These are phyloP conservation scores for Pythium utonaiense DNA, from an alignment of 352 stramenopile genomes.

Conservation along the genomic window DNA sequence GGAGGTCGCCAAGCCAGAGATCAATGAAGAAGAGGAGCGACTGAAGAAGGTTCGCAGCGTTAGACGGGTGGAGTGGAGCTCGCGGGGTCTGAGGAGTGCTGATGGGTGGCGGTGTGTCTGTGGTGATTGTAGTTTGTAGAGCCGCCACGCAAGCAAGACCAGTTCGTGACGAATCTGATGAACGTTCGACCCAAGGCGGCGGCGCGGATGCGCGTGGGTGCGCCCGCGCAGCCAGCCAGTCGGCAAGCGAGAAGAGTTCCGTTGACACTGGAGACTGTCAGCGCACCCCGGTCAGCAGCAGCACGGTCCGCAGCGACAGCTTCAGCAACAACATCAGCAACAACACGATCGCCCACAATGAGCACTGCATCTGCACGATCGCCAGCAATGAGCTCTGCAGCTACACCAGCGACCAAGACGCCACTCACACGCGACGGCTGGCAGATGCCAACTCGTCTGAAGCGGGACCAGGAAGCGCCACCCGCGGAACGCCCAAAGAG, in stretches of 20 bases:
- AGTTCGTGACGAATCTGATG: not conserved
- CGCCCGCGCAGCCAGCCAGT: not conserved
- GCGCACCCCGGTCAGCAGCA: not conserved
- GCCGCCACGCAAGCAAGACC: not conserved
- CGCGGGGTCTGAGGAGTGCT: not conserved
- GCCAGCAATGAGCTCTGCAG: not conserved
- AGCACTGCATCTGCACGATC: too few species aligned
- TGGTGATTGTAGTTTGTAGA: not conserved
- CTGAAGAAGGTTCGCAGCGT: conserved; percentile 19
- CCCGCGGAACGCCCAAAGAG: not conserved
- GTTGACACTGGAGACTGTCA: conserved; percentile 7
- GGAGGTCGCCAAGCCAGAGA: not conserved
- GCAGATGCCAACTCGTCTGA: not conserved
- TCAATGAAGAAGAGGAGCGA: conserved; percentile 18
- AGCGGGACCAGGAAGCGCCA: not conserved
- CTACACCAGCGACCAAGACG: not conserved
- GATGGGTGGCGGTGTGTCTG: not conserved
- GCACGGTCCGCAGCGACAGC: too few species aligned
- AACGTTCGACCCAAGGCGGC: not conserved
- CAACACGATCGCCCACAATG: not conserved
- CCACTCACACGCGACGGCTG: not conserved
- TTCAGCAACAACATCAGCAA: not conserved
- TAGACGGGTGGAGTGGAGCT: not conserved
- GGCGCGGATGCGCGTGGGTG: not conserved
- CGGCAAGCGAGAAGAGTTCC: not conserved